phyloP scores from a whole-genome alignment of 2,329 filamentous ascomycete species.

The Beauveria sp. region DNA sequence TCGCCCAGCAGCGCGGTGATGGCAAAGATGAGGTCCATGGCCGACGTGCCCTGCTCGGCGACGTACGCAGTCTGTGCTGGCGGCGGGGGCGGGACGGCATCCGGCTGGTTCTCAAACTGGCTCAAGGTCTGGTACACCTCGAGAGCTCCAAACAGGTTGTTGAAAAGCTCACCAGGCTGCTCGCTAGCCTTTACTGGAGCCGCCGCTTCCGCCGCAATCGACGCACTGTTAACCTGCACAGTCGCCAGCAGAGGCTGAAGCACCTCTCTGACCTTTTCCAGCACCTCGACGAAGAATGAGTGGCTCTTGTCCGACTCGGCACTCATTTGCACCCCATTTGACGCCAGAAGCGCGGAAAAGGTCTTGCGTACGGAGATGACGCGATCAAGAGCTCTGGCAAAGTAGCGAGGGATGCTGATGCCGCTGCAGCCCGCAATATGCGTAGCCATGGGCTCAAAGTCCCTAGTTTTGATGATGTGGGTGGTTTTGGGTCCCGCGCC shows the following conservation, averaged over 20 bases:
- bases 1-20: constrained; percentile 12
- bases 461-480: constrained; percentile 13
- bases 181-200: background rate
- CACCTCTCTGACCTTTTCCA: constrained; percentile 15
- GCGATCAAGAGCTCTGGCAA: constrained; percentile 13
- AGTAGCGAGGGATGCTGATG: constrained; percentile 12
- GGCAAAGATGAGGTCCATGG: constrained; percentile 12
- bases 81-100: background rate
- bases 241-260: constrained; percentile 14
- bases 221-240: background rate
- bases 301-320: constrained; percentile 10
- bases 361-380: constrained; percentile 15
- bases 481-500: background rate
- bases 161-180: background rate
- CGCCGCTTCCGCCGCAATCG: background rate
- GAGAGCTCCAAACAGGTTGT: constrained; percentile 13
- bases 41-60: constrained; percentile 12
- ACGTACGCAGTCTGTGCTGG: constrained; percentile 8
- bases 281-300: constrained; percentile 15
- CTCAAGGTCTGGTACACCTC: constrained; percentile 15
- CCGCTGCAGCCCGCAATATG: constrained; percentile 11
- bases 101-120: constrained; percentile 14
- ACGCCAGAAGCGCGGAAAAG: constrained; percentile 12
- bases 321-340: background rate
- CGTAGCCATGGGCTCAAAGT: constrained; percentile 16